These are phyloP conservation scores for Fusarium palustre DNA, from an alignment of 2,329 filamentous ascomycete species.

Conservation along the genomic window DNA sequence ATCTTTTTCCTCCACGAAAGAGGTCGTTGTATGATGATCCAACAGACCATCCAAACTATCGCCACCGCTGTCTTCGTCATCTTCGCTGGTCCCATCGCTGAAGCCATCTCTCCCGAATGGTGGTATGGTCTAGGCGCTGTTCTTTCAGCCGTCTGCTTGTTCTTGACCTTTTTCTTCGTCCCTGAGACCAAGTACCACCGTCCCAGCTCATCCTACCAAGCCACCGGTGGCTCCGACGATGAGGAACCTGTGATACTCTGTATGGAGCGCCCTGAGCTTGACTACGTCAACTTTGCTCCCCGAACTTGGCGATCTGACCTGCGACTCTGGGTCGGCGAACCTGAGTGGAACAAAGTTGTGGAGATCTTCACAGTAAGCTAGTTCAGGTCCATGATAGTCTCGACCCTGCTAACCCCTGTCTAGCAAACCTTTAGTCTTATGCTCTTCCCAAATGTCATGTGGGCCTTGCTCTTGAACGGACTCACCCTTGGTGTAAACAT, in stretches of 20 bases:
- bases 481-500: slow-evolving; percentile 41
- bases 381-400: not conserved
- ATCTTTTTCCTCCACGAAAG: slow-evolving; percentile 42
- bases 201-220: slow-evolving; percentile 14
- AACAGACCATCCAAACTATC: slow-evolving; percentile 39
- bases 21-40: slow-evolving; percentile 38
- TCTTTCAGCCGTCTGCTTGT: slow-evolving; percentile 8
- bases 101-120: slow-evolving; percentile 16
- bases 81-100: slow-evolving; percentile 19
- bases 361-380: slow-evolving; percentile 27
- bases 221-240: slow-evolving; percentile 8
- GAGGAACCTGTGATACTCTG: slow-evolving; percentile 18
- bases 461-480: slow-evolving; percentile 39
- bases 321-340: slow-evolving; percentile 38
- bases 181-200: slow-evolving; percentile 23
- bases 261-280: slow-evolving; percentile 33
- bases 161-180: slow-evolving; percentile 20
- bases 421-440: slow-evolving; percentile 40
- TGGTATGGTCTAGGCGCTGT: slow-evolving; percentile 23
- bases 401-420: not conserved
- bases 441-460: slow-evolving; percentile 41
- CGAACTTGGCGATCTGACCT: slow-evolving; percentile 40
- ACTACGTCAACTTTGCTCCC: slow-evolving; percentile 35
- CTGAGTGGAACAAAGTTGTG: slow-evolving; percentile 29
- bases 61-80: slow-evolving; percentile 26